Percentiles rank a stretch among this genome's conserved stretches.
Evolutionary conservation across 1,139 yeast species (phyloP).

Genomic region (Petasospora rhodanensis): DNA sequence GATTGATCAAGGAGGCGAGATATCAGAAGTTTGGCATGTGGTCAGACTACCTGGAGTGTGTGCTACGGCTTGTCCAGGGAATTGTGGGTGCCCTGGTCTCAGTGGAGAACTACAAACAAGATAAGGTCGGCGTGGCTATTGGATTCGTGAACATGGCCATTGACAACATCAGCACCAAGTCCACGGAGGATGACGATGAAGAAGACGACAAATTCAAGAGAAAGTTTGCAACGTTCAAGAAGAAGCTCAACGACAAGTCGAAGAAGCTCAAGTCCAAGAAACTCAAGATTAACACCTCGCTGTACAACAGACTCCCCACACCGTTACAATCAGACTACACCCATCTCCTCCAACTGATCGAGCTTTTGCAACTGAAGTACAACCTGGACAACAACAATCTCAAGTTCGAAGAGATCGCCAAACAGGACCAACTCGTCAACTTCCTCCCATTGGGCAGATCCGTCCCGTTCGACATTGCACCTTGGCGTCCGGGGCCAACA

Average conservation of each 20-base stretch:
- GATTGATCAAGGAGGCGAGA: conserved; percentile 8
- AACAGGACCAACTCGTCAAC: conserved; percentile 10
- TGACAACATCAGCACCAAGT: conserved; percentile 11
- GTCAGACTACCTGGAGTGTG: conserved; percentile 8
- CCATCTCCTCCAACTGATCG: conserved; percentile 15
- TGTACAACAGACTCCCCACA: conserved; percentile 7
- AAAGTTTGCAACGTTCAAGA: conserved; percentile 15
- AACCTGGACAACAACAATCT: conserved; percentile 21
- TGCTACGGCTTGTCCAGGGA: conserved; percentile 10
- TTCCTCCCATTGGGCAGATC: conserved; percentile 23
- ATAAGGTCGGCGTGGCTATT: conserved; percentile 21
- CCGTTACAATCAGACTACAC: conserved; percentile 9
- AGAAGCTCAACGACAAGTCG: conserved; percentile 11
- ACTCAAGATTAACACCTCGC: conserved; percentile 11
- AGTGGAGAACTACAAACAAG: conserved; percentile 21
- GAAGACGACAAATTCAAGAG: conserved; percentile 15
- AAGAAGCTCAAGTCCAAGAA: conserved; percentile 5
- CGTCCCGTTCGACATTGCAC: conserved; percentile 15
- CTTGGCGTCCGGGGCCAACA: no score
- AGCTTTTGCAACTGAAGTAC: conserved; percentile 19
- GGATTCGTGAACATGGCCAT: conserved; percentile 21
- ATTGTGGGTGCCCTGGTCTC: conserved; percentile 16
- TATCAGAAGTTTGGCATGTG: conserved; percentile 2
- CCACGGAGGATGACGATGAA: conserved; percentile 8
- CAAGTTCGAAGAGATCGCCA: conserved; percentile 17